Evolutionary conservation across 192 early-diverging fungal species (phyloP).

Genomic region (Pecoramyces ruminantium): DNA sequence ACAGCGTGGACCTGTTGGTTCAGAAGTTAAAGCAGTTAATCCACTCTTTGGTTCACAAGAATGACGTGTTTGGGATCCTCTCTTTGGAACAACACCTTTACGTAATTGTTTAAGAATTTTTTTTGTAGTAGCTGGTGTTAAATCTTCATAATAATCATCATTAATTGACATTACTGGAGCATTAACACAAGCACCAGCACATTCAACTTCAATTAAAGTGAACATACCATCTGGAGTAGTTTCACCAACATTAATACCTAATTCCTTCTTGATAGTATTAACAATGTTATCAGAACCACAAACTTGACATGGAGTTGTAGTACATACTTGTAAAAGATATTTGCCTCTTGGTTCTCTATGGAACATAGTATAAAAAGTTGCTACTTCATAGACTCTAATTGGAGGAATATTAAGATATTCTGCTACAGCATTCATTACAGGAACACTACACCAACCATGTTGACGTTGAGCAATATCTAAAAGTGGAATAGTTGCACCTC

Average conservation of each 20-base stretch:
- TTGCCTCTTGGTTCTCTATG: constrained; percentile 97
- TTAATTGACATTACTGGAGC: constrained; percentile 95
- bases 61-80: constrained; percentile 69
- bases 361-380: constrained; percentile 99
- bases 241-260: constrained; percentile 85
- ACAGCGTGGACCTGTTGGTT: constrained; percentile 61
- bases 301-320: constrained; percentile 92
- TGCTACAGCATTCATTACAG: constrained; percentile 95
- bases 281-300: constrained; percentile 85
- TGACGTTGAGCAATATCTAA: constrained; percentile 92
- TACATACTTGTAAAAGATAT: constrained; percentile 97
- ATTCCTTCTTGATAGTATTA: constrained; percentile 65
- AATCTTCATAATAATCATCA: constrained; percentile 97
- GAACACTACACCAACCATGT: constrained; percentile 79
- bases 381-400: constrained; percentile 98
- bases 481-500: constrained; percentile 1
- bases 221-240: constrained; percentile 87
- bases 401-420: constrained; percentile 87
- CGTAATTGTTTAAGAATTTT: constrained; percentile 77
- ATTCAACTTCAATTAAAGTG: constrained; percentile 98
- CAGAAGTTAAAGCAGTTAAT: constrained; percentile 64
- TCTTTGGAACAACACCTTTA: constrained; percentile 54
- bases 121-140: constrained; percentile 76
- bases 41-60: constrained; percentile 75
- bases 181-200: constrained; percentile 96